Base-by-base conservation (phyloP, 257 asterid genomes). In the Solanum rostratum region DNA sequence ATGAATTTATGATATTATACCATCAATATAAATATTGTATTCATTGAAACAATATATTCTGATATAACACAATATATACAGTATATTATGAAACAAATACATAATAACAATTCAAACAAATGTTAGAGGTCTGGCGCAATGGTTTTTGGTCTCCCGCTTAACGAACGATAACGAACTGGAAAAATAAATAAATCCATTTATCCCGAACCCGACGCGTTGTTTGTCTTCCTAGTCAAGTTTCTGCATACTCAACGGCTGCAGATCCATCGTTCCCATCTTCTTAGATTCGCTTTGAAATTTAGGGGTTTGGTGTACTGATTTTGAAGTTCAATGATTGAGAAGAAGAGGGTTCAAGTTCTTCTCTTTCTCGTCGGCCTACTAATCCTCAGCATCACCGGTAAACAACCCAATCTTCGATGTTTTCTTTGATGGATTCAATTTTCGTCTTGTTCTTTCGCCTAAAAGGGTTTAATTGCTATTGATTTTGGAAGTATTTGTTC, bases 381-480 rank as follows among this genome's bases (percentile, higher is more conserved):
- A 84, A 88, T 84, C 85, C 98, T 96, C 88, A 91, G 97, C 88
- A 84, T 93, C 87, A 84, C 95, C 43, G 99, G 99, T 96, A 90
- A 89, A 50, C 59, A 52, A 43, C 24, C 60, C 22, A 8, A 45
- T 49, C 30, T 16, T 30, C 55, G 70, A 52, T 45, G 30, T 53
- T 3, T 80, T 46, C 10, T 13, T 60, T 10, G 52, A 59, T 53
- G 33, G 84, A 6, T 15, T 68, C 24, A 55, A 14, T 78, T 73
- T n/a, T n/a, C 29, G 20, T 30, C 12, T 85, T 85, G 5, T 14
- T 80, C 20, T 59, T 27, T 24, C 8, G 20, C 24, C 19, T 33
- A 33, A 39, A 33, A 33, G 12, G 41, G 71, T n/a, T n/a, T 55
- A 81, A 59, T 19, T 33, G 39, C 20, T 55, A 81, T 30, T 13